Base-by-base conservation (phyloP, 805 yeast species). In the Barnettozyma siamensis region DNA sequence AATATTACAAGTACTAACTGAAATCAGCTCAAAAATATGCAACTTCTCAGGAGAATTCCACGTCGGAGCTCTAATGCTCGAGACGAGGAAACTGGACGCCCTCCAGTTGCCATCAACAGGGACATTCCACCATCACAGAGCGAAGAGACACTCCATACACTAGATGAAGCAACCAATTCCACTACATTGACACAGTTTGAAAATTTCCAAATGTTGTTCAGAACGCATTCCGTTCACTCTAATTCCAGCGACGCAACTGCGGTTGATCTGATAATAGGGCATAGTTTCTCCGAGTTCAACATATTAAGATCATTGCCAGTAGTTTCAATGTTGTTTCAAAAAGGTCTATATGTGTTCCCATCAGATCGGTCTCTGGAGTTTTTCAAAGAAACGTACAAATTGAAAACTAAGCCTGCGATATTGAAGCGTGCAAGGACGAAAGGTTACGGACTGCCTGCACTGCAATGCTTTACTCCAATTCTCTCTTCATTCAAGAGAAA, bases 331-430 rank as follows among this genome's bases (percentile, higher is more conserved):
- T 26, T 64, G 16, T 49, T 66, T 32, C 59, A 62, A 21, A 63
- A 62, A 35, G 72, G 72, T 1, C 47, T 63, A 33, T 63, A 48
- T 40, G 57, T 63, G n/a, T 66, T 66, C 47, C 63, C 70, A 3
- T 62, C 67, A 27, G 64, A 63, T 33, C 43, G 48, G 12, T 54
- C 70, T 2, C 54, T 59, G 15, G 35, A 47, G 9, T 28, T 35
- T 10, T 67, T 50, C 40, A 49, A 58, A 32, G 37, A 48, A 0
- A 41, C 33, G 8, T 36, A 41, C 24, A 57, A 59, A 33, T 53
- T 55, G 31, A 53, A 63, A 21, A 57, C 55, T 26, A 59, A 55
- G 13, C 40, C 41, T 2, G 24, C 51, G 11, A 53, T 51, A 27
- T 38, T 48, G 6, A 38, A 41, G 3, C 45, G 42, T 10, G 9